phyloP scores from a whole-genome alignment of 441 rosid species.

The Croton laevigatus region DNA sequence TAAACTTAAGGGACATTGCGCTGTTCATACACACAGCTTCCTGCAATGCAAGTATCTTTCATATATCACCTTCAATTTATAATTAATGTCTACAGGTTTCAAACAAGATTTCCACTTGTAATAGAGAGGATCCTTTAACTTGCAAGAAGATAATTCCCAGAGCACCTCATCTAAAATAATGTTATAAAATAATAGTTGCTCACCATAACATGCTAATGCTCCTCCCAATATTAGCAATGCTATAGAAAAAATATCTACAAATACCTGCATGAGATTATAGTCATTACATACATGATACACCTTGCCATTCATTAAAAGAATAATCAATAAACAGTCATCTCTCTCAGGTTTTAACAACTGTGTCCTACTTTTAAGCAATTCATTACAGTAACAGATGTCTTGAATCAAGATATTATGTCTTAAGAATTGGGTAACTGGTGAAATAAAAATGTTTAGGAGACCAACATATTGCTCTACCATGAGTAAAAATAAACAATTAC shows the following conservation, averaged over 20 bases:
- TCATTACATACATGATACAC: constrained; percentile 1
- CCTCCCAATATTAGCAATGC: constrained; percentile 50
- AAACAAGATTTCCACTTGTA: not conserved
- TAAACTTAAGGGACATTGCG: not conserved
- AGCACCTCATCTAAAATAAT: not conserved
- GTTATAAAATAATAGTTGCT: constrained; percentile 22
- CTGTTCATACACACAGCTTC: not conserved
- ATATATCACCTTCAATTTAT: not conserved
- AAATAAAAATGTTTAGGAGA: not conserved
- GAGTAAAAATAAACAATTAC: not conserved
- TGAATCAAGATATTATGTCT: not conserved
- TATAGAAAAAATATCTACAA: constrained; percentile 41
- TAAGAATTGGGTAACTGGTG: not conserved
- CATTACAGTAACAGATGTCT: not conserved
- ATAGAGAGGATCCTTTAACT: not conserved
- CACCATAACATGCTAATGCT: constrained; percentile 64
- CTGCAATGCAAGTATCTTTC: constrained; percentile 3
- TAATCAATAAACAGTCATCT: not conserved
- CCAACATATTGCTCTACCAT: not conserved
- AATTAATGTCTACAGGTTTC: not conserved
- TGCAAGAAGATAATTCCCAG: not conserved
- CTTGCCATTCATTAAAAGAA: not conserved
- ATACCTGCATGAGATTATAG: constrained; percentile 44
- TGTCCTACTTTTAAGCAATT: not conserved
- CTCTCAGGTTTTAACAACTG: not conserved